These are phyloP conservation scores for Pseudogymnoascus sp. DNA, from an alignment of 2,329 filamentous ascomycete species.

Conservation along the genomic window DNA sequence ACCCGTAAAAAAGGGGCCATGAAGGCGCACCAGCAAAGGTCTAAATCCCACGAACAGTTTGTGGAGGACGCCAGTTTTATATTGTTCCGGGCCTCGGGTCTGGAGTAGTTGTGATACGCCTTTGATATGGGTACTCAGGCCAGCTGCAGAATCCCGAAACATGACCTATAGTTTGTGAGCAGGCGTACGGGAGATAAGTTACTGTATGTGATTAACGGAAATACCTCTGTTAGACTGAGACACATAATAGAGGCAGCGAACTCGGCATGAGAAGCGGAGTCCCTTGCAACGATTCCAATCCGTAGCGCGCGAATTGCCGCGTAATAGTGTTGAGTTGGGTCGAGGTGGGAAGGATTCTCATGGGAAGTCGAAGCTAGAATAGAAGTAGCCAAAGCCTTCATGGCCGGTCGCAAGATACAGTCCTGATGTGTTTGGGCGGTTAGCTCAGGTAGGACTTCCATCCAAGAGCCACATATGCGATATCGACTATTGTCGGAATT, in stretches of 20 bases:
- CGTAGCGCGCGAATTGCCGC: background rate
- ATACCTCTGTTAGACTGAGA: slow-evolving; percentile 29
- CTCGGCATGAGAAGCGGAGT: background rate
- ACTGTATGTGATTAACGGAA: background rate
- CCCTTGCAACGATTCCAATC: background rate
- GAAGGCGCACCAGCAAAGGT: slow-evolving; percentile 33
- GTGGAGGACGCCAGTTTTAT: slow-evolving; percentile 32
- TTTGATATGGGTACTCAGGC: slow-evolving; percentile 31
- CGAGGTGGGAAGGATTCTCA: background rate
- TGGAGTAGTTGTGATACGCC: slow-evolving; percentile 34
- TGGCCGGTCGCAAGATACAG: background rate
- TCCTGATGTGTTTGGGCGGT: slow-evolving; percentile 17
- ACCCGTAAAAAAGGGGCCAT: background rate
- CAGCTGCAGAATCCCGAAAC: slow-evolving; percentile 27
- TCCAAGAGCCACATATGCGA: slow-evolving; percentile 37
- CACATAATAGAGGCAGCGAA: slow-evolving; percentile 28
- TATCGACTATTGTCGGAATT: slow-evolving; percentile 13
- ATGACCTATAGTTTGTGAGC: slow-evolving; percentile 28
- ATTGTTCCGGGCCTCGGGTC: slow-evolving; percentile 28
- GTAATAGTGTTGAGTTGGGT: background rate
- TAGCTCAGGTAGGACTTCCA: slow-evolving; percentile 34
- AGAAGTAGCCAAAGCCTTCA: background rate
- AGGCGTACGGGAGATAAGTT: background rate
- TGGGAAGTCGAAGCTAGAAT: background rate
- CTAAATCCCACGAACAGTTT: slow-evolving; percentile 36